phyloP scores from a whole-genome alignment of 345 rosid genomes.

The Pistacia vera region DNA sequence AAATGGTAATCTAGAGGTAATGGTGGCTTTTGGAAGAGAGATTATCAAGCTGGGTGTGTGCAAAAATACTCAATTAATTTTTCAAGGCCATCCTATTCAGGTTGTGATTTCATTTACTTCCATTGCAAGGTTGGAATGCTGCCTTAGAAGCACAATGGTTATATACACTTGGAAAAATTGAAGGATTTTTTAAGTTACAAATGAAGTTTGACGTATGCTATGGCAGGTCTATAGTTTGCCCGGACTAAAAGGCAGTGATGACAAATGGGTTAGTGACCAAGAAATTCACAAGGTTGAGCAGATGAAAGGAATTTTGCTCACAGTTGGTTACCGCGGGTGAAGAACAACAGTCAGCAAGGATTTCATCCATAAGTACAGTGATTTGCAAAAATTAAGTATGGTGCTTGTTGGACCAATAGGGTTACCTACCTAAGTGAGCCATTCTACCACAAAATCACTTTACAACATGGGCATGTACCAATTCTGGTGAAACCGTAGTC shows the following conservation, averaged over 20 bases:
- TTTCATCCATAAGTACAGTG: too few species aligned
- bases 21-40: too few species aligned
- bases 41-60: too few species aligned
- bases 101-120: too few species aligned
- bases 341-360: too few species aligned
- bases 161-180: neutral
- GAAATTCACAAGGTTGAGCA: neutral
- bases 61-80: too few species aligned
- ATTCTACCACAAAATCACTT: neutral
- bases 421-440: neutral
- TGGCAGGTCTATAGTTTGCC: neutral
- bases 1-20: too few species aligned
- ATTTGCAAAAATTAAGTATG: neutral
- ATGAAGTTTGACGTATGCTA: neutral
- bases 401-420: neutral
- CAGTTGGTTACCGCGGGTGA: neutral
- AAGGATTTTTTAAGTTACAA: neutral
- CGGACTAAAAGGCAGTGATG: neutral
- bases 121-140: too few species aligned
- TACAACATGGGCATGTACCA: neutral
- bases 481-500: neutral
- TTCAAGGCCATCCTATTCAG: too few species aligned
- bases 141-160: too few species aligned
- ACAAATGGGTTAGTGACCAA: neutral
- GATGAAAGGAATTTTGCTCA: neutral